Base-by-base conservation (phyloP, 2,329 filamentous ascomycete species). In the Apiospora marii region DNA sequence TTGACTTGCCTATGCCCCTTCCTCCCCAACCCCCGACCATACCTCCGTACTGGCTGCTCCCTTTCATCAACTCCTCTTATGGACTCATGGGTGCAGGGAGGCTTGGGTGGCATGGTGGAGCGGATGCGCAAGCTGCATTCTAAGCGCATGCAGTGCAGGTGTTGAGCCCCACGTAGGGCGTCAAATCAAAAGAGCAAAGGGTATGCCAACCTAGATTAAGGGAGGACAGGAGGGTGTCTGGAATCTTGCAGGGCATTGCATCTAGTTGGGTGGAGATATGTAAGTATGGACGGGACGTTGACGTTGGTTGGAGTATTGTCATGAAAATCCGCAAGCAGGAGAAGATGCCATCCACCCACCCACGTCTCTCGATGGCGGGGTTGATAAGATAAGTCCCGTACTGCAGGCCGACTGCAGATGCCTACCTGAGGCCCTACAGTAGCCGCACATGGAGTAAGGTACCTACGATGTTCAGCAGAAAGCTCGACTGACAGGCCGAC, bases 121-220 rank as follows among this genome's bases (percentile, higher is more conserved):
- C 58, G 58, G 58, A 64, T 64, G 58, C 58, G 34, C 58, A 64
- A 64, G 58, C 58, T 64, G 58, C 58, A 64, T 41, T 64, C 58
- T 64, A 64, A 41, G 58, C 46, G 34, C 68, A 41, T 58, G 48
- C 19, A 51, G 48, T 70, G 68, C 68, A 70, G 46, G 37, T 58
- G 68, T 70, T 70, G 68, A 70, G 68, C 68, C 68, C 68, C 68
- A 70, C 68, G 68, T 53, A 70, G 37, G 68, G 68, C 48, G 43
- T 58, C 48, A 51, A 70, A 58, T 58, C 46, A 70, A 53, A 34
- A 34, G 27, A 43, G 41, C 58, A 10, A 64, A 64, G 58, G 19
- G 1, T 30, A 41, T 41, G 12, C 7, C 34, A 41, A 41, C 34
- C 34, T 13, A 64, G 58, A 64, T 64, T 41, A 64, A 41, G 58